A percentile compares a stretch with the other conserved stretches of the same genome.
phyloP scores from a whole-genome alignment of 2,329 filamentous ascomycete species.

The Hymenoscyphus fraxineus region DNA sequence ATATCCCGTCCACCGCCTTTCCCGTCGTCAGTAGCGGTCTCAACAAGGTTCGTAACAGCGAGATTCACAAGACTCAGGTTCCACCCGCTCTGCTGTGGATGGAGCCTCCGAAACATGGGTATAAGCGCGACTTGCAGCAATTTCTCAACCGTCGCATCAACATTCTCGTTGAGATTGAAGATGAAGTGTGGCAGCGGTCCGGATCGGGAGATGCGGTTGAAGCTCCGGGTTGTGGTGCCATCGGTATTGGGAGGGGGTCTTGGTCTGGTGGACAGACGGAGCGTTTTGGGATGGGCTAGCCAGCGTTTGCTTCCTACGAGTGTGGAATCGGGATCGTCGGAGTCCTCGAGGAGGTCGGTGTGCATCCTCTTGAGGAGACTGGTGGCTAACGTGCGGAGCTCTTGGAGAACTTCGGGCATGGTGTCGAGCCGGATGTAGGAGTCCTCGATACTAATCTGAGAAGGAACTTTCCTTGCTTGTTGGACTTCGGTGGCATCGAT shows the following conservation, averaged over 20 bases:
- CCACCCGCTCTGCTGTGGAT: constrained; percentile 63
- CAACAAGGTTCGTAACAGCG: constrained; percentile 79
- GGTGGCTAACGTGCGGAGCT: constrained; percentile 63
- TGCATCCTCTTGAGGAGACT: constrained; percentile 78
- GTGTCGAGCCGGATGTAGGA: constrained; percentile 73
- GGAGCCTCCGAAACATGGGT: constrained; percentile 70
- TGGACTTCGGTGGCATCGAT: constrained; percentile 73
- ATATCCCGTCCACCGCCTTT: constrained; percentile 71
- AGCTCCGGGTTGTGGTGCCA: constrained; percentile 53
- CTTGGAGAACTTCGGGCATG: constrained; percentile 58
- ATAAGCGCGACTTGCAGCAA: constrained; percentile 67
- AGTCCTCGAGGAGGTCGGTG: constrained; percentile 60
- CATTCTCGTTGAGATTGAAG: constrained; percentile 57
- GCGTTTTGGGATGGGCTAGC: constrained; percentile 75
- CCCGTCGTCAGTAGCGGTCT: constrained; percentile 42
- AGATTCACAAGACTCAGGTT: constrained; percentile 82
- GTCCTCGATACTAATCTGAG: constrained; percentile 92
- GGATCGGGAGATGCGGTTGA: constrained; percentile 72
- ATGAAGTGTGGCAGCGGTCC: constrained; percentile 68
- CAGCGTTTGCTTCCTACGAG: constrained; percentile 48
- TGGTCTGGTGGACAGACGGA: constrained; percentile 76
- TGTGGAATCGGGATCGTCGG: constrained; percentile 21
- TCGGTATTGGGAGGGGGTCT: constrained; percentile 49
- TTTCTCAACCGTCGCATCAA: constrained; percentile 60
- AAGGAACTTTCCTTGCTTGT: constrained; percentile 66